Base-by-base conservation (phyloP, 2,329 filamentous ascomycete species). In the Samsoniella hepiali region DNA sequence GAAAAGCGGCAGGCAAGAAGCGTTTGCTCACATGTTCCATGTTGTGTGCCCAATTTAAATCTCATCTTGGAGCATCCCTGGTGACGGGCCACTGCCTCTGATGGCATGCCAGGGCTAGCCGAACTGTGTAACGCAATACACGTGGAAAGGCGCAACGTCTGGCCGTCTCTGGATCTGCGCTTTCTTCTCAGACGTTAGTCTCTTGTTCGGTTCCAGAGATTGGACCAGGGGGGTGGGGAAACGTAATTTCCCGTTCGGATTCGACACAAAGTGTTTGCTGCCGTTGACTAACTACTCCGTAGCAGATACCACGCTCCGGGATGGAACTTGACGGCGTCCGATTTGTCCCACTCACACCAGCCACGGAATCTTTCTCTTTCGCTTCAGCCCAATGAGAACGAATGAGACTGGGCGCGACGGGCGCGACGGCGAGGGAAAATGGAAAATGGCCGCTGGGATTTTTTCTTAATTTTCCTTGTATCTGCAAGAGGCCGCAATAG, bases 401-500 rank as follows among this genome's bases (percentile, higher is more conserved):
- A 22, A 22, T 22, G 22, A 22, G 22, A 22, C 22, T 22, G 22
- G 22, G 22, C 22, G 22, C 22, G 22, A 56, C 54, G 22, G 54
- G 54, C 13, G 38, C 54, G 34, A 44, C 6, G n/a, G 42, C 13
- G 42, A n/a, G 42, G 22, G 5, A 22, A 47, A 47, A 27, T 15
- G 5, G 3, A 9, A 8, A 13, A 8, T 47, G 22, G 54, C 38
- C 44, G 36, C 13, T 54, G 9, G 22, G 22, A 22, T 22, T 22
- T 22, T 22, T 22, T 22, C 22, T 22, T 22, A 22, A 22, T 22
- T 22, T 22, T 22, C 22, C 22, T 40, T 54, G 51, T 13, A 54
- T 54, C 54, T 56, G 54, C 54, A 56, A 44, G 54, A 56, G 29
- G 27, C 54, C 38, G 38, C 36, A 56, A 56, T 44, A 56, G 54